Evolutionary conservation across 345 rosid species (phyloP).

Genomic region (Eucalyptus regnans): DNA sequence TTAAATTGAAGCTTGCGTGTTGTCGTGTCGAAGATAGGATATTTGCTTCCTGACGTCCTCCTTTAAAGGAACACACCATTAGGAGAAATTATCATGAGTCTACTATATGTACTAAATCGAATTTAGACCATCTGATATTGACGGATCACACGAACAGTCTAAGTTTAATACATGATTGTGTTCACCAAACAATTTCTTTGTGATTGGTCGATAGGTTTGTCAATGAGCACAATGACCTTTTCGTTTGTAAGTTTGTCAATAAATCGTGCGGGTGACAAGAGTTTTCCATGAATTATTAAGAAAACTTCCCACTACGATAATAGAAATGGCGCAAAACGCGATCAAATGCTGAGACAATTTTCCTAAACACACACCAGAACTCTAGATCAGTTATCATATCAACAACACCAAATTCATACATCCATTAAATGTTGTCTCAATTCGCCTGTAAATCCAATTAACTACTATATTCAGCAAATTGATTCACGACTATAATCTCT

Average conservation of each 20-base stretch:
- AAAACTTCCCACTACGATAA: not conserved
- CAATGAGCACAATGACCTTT: not conserved
- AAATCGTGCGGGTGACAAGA: not conserved
- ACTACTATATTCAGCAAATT: not conserved
- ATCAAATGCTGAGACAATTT: not conserved
- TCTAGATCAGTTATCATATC: not conserved
- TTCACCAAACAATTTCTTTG: not conserved
- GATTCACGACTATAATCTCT: not conserved
- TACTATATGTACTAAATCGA: not conserved
- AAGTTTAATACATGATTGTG: not conserved
- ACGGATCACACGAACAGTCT: not conserved
- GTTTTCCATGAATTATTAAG: not conserved
- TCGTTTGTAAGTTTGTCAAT: not conserved
- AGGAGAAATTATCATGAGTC: not conserved
- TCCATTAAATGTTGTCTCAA: not conserved
- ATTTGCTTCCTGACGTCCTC: not conserved
- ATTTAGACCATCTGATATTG: not conserved
- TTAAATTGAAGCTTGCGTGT: not conserved
- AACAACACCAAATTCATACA: not conserved
- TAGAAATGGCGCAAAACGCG: not conserved
- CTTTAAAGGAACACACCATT: not conserved
- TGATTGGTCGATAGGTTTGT: not conserved
- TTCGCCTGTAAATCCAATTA: not conserved
- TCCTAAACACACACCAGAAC: not conserved
- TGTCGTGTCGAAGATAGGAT: not conserved